Percentiles rank a stretch among this genome's conserved stretches.
Conservation (phyloP, 352 stramenopile species). For the Globisporangium barbulae region DNA sequence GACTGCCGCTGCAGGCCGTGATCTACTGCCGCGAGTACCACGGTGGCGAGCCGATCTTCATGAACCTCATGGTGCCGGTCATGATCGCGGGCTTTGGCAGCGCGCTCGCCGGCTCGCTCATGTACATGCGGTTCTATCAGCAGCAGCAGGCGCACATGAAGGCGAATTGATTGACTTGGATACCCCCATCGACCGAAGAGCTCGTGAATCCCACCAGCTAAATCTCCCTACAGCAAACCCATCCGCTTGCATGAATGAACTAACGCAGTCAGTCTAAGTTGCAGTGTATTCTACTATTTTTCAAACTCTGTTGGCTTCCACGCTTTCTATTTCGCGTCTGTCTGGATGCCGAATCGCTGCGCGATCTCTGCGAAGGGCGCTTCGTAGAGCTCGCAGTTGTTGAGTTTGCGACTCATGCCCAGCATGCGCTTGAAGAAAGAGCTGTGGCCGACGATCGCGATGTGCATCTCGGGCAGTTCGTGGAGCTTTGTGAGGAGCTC, state of each 20-base stretch:
- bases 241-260: neutral
- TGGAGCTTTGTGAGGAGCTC: constrained; percentile 50
- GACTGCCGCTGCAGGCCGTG: constrained; percentile 63
- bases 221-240: too few relatives aligned
- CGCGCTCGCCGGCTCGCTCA: constrained; percentile 42
- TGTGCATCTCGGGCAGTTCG: constrained; percentile 62
- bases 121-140: constrained; percentile 33
- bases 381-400: constrained; percentile 76
- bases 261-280: too few relatives aligned
- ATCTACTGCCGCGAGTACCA: constrained; percentile 84
- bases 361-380: constrained; percentile 32
- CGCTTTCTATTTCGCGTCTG: neutral
- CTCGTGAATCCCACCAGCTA: too few relatives aligned
- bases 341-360: constrained; percentile 12
- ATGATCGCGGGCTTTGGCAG: constrained; percentile 63
- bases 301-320: neutral
- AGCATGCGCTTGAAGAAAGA: constrained; percentile 86
- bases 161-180: neutral
- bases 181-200: too few relatives aligned
- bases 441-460: constrained; percentile 80
- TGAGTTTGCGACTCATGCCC: constrained; percentile 69
- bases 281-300: neutral
- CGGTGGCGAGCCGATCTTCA: constrained; percentile 74
- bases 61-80: constrained; percentile 72
- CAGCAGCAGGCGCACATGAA: constrained; percentile 22